Evolutionary conservation across 1,284 basidiomycete genomes (phyloP).

Genomic region (Ustilago trichophora): DNA sequence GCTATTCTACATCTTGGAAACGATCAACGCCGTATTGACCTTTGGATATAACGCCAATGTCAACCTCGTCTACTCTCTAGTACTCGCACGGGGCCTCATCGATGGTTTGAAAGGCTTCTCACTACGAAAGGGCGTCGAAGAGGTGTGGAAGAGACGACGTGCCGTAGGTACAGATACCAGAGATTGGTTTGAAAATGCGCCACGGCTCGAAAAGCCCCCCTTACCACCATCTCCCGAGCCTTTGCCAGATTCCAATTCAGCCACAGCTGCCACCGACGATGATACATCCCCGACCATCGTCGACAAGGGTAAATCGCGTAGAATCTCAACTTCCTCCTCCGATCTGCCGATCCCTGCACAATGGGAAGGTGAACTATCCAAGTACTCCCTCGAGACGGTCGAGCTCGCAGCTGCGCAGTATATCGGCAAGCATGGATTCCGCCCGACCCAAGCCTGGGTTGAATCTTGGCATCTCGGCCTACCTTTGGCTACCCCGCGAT

Average conservation of each 20-base stretch:
- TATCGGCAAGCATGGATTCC: conserved; percentile 58
- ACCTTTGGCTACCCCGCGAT: conserved; percentile 34
- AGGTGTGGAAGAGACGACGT: conserved; percentile 71
- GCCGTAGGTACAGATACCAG: conserved; percentile 17
- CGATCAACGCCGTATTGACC: conserved; percentile 82
- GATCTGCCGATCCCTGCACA: not conserved
- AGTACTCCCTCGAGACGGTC: conserved; percentile 23
- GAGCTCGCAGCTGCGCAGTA: conserved; percentile 34
- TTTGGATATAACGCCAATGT: conserved; percentile 75
- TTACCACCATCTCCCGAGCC: conserved; percentile 6
- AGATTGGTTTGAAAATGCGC: conserved; percentile 30
- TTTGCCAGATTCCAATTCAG: conserved; percentile 7
- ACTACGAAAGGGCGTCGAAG: conserved; percentile 79
- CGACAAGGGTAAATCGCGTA: conserved; percentile 46
- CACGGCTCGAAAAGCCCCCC: conserved; percentile 24
- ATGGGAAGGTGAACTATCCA: conserved; percentile 23
- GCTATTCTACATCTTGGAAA: conserved; percentile 90
- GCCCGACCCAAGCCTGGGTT: conserved; percentile 59
- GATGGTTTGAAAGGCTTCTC: conserved; percentile 90
- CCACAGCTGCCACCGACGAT: not conserved
- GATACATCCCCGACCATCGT: not conserved
- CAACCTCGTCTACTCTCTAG: conserved; percentile 84
- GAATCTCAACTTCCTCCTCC: conserved; percentile 27
- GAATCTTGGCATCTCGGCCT: conserved; percentile 48
- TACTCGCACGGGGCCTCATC: conserved; percentile 82